Base-by-base conservation (phyloP, 176 grass and related monocot genomes). In the Poa pratensis region DNA sequence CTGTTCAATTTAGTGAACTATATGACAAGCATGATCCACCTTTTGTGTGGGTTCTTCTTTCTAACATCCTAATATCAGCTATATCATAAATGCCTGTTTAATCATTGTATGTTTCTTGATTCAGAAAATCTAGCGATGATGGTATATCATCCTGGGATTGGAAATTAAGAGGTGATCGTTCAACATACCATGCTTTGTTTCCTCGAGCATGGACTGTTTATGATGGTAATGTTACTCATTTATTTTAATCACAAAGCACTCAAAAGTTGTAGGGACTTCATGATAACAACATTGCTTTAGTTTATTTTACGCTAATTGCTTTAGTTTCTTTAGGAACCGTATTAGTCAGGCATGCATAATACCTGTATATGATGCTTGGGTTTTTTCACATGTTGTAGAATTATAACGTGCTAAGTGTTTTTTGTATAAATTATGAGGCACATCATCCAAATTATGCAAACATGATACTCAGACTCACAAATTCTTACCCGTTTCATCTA, bases 141-240 rank as follows among this genome's bases (percentile, higher is more conserved):
- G 93, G 95, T 72, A 93, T 98, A 88, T 98, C 93, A 85, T 93
- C 93, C 39, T 98, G 95, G 95, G 93, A 95, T 67, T 98, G 95
- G 95, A 98, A 98, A 81, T 79, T 98, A 81, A 93, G 69, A 84
- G 95, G 95, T 19, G 93, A 95, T 71, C 95, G 87, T 79, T 98
- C 95, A 18, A 98, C 95, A 80, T 98, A 98, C 66, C 95, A 98
- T 83, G 95, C 95, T 85, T 91, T 98, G 59, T 98, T 98, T 83
- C 95, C 95, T 86, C 90, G 95, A 80, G 95, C 93, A 39, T 98
- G 95, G 95, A 98, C 93, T 65, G 89, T 98, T 80, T 98, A 98
- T 90, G 95, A 98, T 87, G 95, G 95, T 98, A 95, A 57, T 64
- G 3, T 59, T 89, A 83, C 40, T 75, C 19, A 40, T 58, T 86